These are phyloP conservation scores for Neoarthrinium moseri DNA, from an alignment of 2,329 filamentous ascomycete genomes.

Conservation along the genomic window DNA sequence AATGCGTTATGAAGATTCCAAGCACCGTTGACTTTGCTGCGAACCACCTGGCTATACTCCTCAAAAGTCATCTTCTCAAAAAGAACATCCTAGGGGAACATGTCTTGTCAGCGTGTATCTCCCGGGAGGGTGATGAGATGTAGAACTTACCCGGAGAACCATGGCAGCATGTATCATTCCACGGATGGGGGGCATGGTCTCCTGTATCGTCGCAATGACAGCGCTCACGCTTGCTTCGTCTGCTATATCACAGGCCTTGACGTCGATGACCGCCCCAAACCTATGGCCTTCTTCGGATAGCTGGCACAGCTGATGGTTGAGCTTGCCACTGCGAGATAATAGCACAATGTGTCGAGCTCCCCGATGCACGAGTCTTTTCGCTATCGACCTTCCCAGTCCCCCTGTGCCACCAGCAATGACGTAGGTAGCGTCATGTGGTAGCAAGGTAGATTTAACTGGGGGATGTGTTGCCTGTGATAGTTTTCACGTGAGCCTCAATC, in stretches of 20 bases:
- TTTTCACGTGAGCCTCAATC: neutral
- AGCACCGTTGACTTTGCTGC: conserved; percentile 50
- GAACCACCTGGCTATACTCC: conserved; percentile 45
- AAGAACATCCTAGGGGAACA: conserved; percentile 40
- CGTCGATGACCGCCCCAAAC: conserved; percentile 39
- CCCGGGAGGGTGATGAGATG: too few relatives aligned
- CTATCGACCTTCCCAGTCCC: conserved; percentile 47
- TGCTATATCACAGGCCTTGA: conserved; percentile 49
- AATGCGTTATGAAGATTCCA: conserved; percentile 54
- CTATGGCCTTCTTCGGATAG: conserved; percentile 35
- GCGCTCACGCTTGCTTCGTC: conserved; percentile 34
- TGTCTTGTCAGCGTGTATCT: neutral
- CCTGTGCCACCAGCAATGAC: conserved; percentile 51
- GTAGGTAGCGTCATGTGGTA: conserved; percentile 43
- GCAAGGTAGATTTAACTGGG: conserved; percentile 31
- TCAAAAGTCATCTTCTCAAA: conserved; percentile 52
- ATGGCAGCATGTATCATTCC: conserved; percentile 48
- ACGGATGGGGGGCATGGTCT: conserved; percentile 37
- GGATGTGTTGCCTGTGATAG: conserved; percentile 26
- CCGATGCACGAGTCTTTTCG: conserved; percentile 45
- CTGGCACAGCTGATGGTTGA: conserved; percentile 35
- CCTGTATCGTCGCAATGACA: conserved; percentile 30
- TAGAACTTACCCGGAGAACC: conserved; percentile 41
- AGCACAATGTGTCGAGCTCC: conserved; percentile 48
- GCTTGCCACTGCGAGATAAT: conserved; percentile 44